These are phyloP conservation scores for Colletotrichum coccodes DNA, from an alignment of 2,329 filamentous ascomycete species.

Conservation along the genomic window DNA sequence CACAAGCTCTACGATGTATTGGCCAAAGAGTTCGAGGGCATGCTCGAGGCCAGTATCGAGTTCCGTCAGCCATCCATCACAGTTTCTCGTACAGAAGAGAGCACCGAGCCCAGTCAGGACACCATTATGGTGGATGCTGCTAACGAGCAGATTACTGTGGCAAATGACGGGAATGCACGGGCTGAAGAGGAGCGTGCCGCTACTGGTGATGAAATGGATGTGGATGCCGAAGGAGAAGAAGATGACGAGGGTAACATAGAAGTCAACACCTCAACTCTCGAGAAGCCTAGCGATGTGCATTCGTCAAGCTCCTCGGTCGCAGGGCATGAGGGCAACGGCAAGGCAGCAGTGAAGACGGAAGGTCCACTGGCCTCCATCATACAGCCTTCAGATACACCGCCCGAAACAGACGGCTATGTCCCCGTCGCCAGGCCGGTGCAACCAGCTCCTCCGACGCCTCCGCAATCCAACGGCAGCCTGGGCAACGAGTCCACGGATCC, in stretches of 20 bases:
- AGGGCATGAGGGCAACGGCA: constrained; percentile 38
- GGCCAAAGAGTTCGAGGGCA: constrained; percentile 77
- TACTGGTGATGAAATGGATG: constrained; percentile 48
- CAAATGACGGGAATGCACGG: constrained; percentile 39
- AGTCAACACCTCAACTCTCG: constrained; percentile 54
- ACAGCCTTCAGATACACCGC: constrained; percentile 53
- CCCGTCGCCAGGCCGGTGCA: constrained; percentile 43
- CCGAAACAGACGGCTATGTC: constrained; percentile 59
- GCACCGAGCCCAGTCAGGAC: constrained; percentile 54
- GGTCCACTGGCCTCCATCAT: constrained; percentile 40
- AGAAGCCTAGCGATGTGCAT: constrained; percentile 37
- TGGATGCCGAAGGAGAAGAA: constrained; percentile 49
- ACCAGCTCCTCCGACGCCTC: constrained; percentile 70
- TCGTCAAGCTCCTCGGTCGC: constrained; percentile 41
- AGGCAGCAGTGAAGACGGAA: constrained; percentile 39
- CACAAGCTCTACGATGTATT: constrained; percentile 76
- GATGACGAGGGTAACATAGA: constrained; percentile 54
- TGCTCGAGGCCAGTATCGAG: constrained; percentile 76
- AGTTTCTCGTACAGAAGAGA: constrained; percentile 46
- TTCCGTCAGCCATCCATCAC: constrained; percentile 54
- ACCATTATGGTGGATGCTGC: constrained; percentile 64
- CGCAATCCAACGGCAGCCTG: constrained; percentile 70
- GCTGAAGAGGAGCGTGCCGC: constrained; percentile 44
- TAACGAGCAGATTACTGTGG: constrained; percentile 58
- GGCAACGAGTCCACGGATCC: constrained; percentile 58